These are phyloP conservation scores for Babesia sp. DNA, from an alignment of 169 alveolate species.

Conservation along the genomic window DNA sequence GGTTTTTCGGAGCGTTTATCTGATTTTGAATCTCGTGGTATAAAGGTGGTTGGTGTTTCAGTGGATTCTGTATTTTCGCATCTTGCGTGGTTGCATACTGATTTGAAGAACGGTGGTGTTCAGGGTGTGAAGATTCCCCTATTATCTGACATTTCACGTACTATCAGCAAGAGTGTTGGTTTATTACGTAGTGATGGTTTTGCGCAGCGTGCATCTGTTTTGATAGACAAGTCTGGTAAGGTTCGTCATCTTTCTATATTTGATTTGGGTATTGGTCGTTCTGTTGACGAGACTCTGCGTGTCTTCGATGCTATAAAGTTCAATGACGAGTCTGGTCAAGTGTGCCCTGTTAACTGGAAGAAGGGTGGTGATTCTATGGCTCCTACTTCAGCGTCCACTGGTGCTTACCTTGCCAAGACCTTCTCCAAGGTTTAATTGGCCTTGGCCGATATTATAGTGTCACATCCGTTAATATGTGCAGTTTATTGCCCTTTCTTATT, in stretches of 20 bases:
- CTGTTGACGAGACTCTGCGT: slow-evolving; percentile 77
- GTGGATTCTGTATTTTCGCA: slow-evolving; percentile 79
- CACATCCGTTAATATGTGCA: no score
- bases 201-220: slow-evolving; percentile 74
- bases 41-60: slow-evolving; percentile 76
- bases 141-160: slow-evolving; percentile 73
- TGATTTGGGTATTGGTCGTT: slow-evolving; percentile 78
- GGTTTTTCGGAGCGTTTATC: slow-evolving; percentile 72
- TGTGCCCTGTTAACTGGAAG: slow-evolving; percentile 81
- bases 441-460: no score
- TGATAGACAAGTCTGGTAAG: slow-evolving; percentile 73
- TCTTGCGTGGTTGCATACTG: slow-evolving; percentile 77
- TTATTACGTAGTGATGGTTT: slow-evolving; percentile 72
- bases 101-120: slow-evolving; percentile 74
- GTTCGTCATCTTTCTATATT: slow-evolving; percentile 72
- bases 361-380: slow-evolving; percentile 70
- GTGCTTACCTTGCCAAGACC: slow-evolving; percentile 40
- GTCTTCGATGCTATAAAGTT: slow-evolving; percentile 75
- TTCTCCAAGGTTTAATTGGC: slow-evolving; percentile 15
- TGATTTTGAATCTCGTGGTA: slow-evolving; percentile 69
- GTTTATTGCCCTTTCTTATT: no score
- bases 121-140: slow-evolving; percentile 73
- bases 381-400: slow-evolving; percentile 50
- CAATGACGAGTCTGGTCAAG: slow-evolving; percentile 75
- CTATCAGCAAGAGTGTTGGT: slow-evolving; percentile 72